Evolutionary conservation across 768 basidiomycete species (phyloP).

Genomic region (Calocera viscosa): DNA sequence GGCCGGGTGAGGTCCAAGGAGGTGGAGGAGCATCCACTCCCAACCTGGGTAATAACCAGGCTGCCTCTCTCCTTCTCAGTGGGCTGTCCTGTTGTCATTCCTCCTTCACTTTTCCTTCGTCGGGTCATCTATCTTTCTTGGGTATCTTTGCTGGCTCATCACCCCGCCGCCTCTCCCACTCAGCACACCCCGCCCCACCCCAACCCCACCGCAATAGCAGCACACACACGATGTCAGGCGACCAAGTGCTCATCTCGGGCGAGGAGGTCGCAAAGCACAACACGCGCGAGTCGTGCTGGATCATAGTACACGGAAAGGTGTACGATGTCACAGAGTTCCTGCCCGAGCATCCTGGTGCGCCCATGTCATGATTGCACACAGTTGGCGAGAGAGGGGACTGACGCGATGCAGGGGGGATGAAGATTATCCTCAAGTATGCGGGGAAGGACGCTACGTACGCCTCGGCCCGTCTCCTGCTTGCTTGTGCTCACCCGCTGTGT

Average conservation of each 20-base stretch:
- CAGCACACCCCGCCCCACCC: neutral
- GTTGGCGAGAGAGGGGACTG: no score
- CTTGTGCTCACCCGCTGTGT: constrained; percentile 1
- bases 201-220: neutral
- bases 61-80: no score
- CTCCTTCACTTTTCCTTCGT: neutral
- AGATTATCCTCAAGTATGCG: constrained; percentile 76
- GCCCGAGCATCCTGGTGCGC: constrained; percentile 50
- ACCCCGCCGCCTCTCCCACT: neutral
- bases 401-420: constrained; percentile 67
- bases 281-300: constrained; percentile 56
- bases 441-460: constrained; percentile 80
- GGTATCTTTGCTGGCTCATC: no score
- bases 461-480: neutral
- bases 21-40: no score
- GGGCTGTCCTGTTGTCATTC: neutral
- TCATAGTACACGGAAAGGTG: constrained; percentile 70
- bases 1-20: no score
- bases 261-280: constrained; percentile 32
- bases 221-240: neutral
- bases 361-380: no score
- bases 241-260: constrained; percentile 17
- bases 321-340: constrained; percentile 73
- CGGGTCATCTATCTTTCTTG: neutral
- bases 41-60: no score